A percentile compares a stretch with the other conserved stretches of the same genome.
These are phyloP conservation scores for Neonectria punicea DNA, from an alignment of 2,329 filamentous ascomycete genomes.

Conservation along the genomic window DNA sequence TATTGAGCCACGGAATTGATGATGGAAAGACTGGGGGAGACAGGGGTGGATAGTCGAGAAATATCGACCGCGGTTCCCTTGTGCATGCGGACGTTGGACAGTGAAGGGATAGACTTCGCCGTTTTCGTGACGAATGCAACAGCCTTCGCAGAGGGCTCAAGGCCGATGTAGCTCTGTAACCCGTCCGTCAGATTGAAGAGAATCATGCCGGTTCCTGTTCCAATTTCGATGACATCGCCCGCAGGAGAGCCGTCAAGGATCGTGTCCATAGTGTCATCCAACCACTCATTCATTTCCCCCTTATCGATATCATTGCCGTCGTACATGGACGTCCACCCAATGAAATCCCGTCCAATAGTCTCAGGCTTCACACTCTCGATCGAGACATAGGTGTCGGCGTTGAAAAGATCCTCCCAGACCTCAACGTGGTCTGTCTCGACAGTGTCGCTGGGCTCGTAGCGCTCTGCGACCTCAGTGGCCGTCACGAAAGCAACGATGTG, in stretches of 20 bases:
- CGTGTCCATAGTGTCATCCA: slow-evolving; percentile 43
- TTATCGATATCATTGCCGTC: slow-evolving; percentile 40
- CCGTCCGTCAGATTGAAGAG: slow-evolving; percentile 38
- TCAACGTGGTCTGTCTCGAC: slow-evolving; percentile 1
- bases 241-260: slow-evolving; percentile 27
- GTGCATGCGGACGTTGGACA: slow-evolving; percentile 18
- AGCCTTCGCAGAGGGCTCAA: slow-evolving; percentile 41
- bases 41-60: background rate
- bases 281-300: slow-evolving; percentile 47
- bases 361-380: slow-evolving; percentile 20
- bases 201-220: slow-evolving; percentile 47
- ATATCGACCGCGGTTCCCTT: slow-evolving; percentile 38
- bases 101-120: slow-evolving; percentile 18
- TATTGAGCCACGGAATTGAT: slow-evolving; percentile 45
- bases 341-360: slow-evolving; percentile 37
- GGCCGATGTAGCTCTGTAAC: slow-evolving; percentile 40
- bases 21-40: slow-evolving; percentile 32
- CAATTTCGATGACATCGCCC: slow-evolving; percentile 43
- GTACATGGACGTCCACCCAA: slow-evolving; percentile 43
- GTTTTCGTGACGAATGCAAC: slow-evolving; percentile 33
- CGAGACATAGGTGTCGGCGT: slow-evolving; percentile 23
- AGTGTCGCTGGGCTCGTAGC: background rate
- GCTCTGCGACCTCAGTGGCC: background rate
- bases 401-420: slow-evolving; percentile 25
- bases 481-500: background rate